Evolutionary conservation across 2,329 filamentous ascomycete species (phyloP).

Genomic region (Ceratocystiopsis minuta): DNA sequence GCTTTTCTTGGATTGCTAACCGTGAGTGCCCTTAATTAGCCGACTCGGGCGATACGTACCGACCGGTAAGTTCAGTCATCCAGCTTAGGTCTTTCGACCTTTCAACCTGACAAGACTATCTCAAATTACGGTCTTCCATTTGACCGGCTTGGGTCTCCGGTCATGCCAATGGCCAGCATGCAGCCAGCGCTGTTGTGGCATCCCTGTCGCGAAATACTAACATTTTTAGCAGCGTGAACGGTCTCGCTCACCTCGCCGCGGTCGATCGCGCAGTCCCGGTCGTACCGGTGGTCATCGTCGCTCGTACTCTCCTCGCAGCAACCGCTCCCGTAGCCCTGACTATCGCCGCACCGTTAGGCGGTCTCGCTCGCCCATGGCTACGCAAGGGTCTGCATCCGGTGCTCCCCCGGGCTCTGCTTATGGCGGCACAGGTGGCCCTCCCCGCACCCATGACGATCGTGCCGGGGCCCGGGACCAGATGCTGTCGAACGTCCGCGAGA

Average conservation of each 20-base stretch:
- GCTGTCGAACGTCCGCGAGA: constrained; percentile 87
- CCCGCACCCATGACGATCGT: constrained; percentile 72
- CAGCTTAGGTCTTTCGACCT: too few relatives aligned
- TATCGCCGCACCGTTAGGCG: constrained; percentile 55
- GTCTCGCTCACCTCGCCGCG: constrained; percentile 59
- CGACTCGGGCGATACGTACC: constrained; percentile 42
- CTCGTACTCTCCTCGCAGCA: constrained; percentile 60
- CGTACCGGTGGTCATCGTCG: constrained; percentile 51
- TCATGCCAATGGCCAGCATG: too few relatives aligned
- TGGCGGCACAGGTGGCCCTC: constrained; percentile 36
- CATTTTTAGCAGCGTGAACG: constrained; percentile 51
- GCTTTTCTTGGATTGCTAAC: not conserved
- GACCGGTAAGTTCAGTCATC: constrained; percentile 30
- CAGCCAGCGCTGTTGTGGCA: too few relatives aligned
- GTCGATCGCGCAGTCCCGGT: constrained; percentile 68
- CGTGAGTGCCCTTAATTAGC: constrained; percentile 19
- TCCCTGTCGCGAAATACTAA: too few relatives aligned
- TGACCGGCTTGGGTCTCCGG: too few relatives aligned
- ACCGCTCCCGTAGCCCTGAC: constrained; percentile 61
- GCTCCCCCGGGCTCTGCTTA: constrained; percentile 46
- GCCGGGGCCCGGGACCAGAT: constrained; percentile 75
- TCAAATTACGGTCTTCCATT: too few relatives aligned
- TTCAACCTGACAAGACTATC: too few relatives aligned
- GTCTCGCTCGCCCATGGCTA: constrained; percentile 77
- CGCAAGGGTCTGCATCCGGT: constrained; percentile 48